Conservation (phyloP, 202 grass and related monocot genomes). For the Bolboschoenoplectus hybrid region DNA sequence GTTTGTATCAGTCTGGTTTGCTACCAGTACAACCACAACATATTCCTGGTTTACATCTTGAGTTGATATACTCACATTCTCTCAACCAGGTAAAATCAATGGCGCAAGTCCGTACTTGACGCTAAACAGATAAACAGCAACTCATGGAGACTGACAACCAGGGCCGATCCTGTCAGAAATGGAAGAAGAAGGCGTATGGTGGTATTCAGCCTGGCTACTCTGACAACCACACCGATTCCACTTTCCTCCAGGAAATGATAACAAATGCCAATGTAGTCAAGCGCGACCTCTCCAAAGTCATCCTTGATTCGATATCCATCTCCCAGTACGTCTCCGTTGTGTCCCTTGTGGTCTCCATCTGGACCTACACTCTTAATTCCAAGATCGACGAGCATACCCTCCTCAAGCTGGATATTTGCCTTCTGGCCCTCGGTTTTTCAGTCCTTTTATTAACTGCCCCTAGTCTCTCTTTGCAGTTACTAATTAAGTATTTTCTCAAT, state of each 20-base stretch:
- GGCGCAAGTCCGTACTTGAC: background rate
- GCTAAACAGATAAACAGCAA: background rate
- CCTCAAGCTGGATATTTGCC: slow-evolving; percentile 67
- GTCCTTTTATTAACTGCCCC: slow-evolving; percentile 60
- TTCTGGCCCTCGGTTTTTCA: slow-evolving; percentile 72
- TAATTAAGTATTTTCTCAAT: slow-evolving; percentile 73
- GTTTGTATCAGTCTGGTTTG: background rate
- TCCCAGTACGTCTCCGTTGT: slow-evolving; percentile 82
- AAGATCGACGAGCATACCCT: slow-evolving; percentile 68
- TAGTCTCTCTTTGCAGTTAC: slow-evolving; percentile 57
- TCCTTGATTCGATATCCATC: slow-evolving; percentile 74
- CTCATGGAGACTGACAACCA: slow-evolving; percentile 47
- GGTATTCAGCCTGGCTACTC: slow-evolving; percentile 72
- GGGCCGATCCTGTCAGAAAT: slow-evolving; percentile 49
- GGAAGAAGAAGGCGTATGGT: slow-evolving; percentile 88
- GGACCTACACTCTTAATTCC: slow-evolving; percentile 72
- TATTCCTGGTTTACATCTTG: background rate
- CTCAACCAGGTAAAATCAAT: slow-evolving; percentile 20
- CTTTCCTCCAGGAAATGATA: slow-evolving; percentile 89
- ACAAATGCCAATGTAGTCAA: slow-evolving; percentile 98
- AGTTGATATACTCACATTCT: background rate
- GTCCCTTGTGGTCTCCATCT: slow-evolving; percentile 73
- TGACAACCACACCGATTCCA: slow-evolving; percentile 74
- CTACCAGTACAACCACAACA: background rate
- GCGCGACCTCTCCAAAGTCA: slow-evolving; percentile 72